A percentile compares a stretch with the other conserved stretches of the same genome.
These are phyloP conservation scores for Ampelocalamus luodianensis DNA, from an alignment of 176 grass and related monocot genomes.

Conservation along the genomic window DNA sequence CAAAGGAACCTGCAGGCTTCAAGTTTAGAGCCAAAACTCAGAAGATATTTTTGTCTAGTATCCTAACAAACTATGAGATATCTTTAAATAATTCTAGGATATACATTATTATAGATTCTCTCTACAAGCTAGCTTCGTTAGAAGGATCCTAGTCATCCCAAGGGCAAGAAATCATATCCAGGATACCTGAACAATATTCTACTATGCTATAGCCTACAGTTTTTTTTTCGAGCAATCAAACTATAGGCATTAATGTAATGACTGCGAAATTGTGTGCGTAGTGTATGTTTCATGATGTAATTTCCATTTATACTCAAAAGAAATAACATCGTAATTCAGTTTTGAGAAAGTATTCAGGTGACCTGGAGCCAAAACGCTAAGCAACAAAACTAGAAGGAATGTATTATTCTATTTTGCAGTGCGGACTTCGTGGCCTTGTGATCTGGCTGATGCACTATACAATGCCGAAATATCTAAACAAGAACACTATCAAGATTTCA, in stretches of 20 bases:
- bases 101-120: slow-evolving; percentile 30
- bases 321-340: not conserved
- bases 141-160: slow-evolving; percentile 44
- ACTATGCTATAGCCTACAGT: not conserved
- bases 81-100: slow-evolving; percentile 38
- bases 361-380: not conserved
- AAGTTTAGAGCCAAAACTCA: not conserved
- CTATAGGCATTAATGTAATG: not conserved
- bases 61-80: slow-evolving; percentile 29
- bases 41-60: slow-evolving; percentile 42
- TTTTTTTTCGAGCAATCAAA: not conserved
- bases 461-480: slow-evolving; percentile 27
- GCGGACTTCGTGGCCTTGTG: not conserved
- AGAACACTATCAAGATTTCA: slow-evolving; percentile 15
- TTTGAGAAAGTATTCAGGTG: not conserved
- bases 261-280: not conserved
- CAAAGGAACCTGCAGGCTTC: not conserved
- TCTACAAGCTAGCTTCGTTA: slow-evolving; percentile 3
- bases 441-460: not conserved
- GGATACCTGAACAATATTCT: slow-evolving; percentile 10
- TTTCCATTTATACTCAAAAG: not conserved
- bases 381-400: not conserved
- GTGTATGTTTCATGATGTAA: not conserved
- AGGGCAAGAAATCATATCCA: slow-evolving; percentile 37
- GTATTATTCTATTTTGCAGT: not conserved